Percentiles rank a stretch among this genome's conserved stretches.
Evolutionary conservation across 345 rosid species (phyloP).

Genomic region (Eucalyptus guilfoylei): DNA sequence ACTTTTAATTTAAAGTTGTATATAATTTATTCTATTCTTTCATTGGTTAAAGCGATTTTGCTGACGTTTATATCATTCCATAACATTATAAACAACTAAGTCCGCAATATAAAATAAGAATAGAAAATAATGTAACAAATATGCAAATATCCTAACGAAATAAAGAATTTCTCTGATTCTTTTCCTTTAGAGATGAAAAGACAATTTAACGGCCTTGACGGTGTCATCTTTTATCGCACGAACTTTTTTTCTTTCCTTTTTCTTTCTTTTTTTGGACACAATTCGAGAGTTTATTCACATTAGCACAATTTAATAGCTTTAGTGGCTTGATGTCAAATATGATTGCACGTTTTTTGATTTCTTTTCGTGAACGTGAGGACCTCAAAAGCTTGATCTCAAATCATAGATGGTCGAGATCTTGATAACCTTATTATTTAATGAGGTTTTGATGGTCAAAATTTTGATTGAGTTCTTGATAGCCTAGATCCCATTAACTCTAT

Average conservation of each 20-base stretch:
- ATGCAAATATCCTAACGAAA: neutral
- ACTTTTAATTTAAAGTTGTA: neutral
- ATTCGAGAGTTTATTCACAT: neutral
- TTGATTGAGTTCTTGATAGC: neutral
- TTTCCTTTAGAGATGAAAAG: neutral
- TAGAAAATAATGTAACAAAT: neutral
- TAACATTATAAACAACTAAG: neutral
- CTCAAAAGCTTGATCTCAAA: neutral
- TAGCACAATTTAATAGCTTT: neutral
- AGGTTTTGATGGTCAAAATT: neutral
- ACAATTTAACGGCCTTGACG: neutral
- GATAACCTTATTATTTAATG: neutral
- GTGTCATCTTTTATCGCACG: neutral
- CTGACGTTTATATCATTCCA: neutral
- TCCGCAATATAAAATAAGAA: neutral
- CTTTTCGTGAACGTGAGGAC: neutral
- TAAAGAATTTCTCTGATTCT: neutral
- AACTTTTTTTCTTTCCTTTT: rapidly evolving
- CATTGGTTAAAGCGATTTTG: neutral
- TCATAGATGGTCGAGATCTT: neutral
- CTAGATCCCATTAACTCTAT: neutral
- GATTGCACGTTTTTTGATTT: neutral
- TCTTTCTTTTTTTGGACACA: rapidly evolving
- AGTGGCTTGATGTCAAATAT: neutral
- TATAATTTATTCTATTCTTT: neutral